These are phyloP conservation scores for Sedum album DNA, from an alignment of 164 flowering plant genomes.

Conservation along the genomic window DNA sequence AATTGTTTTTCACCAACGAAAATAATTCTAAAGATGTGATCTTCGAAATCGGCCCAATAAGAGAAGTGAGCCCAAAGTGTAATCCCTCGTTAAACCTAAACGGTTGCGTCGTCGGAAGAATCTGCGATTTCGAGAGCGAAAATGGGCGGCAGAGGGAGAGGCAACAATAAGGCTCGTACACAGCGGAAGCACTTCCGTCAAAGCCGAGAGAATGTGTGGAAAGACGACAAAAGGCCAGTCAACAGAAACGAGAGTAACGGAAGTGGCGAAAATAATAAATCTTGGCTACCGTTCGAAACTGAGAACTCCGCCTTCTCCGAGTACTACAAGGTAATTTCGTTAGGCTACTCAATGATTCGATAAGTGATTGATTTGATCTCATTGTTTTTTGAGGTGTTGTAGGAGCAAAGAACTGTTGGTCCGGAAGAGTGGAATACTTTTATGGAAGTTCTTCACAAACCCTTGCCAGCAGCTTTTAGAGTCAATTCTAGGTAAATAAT, in stretches of 20 bases:
- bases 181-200: conserved; percentile 75
- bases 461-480: conserved; percentile 90
- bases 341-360: too few relatives aligned
- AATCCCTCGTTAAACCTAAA: not conserved
- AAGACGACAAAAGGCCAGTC: conserved; percentile 20
- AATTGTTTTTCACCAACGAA: too few relatives aligned
- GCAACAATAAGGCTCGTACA: conserved; percentile 52
- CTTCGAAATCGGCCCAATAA: not conserved
- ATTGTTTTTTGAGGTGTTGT: not conserved
- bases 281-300: conserved; percentile 71
- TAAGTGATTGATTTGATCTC: too few relatives aligned
- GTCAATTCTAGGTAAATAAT: conserved; percentile 73
- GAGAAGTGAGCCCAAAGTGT: not conserved
- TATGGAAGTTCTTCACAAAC: conserved; percentile 46
- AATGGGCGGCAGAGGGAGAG: conserved; percentile 20
- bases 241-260: conserved; percentile 3
- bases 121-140: not conserved
- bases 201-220: conserved; percentile 79
- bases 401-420: conserved; percentile 79
- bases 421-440: conserved; percentile 83
- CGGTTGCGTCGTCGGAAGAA: not conserved
- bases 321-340: conserved; percentile 63
- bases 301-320: conserved; percentile 70
- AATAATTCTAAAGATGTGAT: too few relatives aligned
- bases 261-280: conserved; percentile 10